These are phyloP conservation scores for Hypoxylon lienhwacheense DNA, from an alignment of 495 filamentous ascomycete species.

Conservation along the genomic window DNA sequence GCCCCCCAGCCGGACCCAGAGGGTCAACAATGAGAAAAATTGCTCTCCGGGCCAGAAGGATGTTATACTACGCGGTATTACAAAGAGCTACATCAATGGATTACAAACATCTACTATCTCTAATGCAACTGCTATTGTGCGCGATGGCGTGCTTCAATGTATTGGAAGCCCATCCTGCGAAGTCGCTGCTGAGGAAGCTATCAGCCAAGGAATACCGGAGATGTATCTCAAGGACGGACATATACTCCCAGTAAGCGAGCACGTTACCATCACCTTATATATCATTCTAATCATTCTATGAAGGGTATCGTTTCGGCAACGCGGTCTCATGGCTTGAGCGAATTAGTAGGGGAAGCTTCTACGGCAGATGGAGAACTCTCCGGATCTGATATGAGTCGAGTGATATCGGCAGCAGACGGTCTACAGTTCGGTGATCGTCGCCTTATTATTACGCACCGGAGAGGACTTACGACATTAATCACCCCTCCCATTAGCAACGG, in stretches of 20 bases:
- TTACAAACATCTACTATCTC: slow-evolving; percentile 9
- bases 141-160: slow-evolving; percentile 47
- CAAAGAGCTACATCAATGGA: slow-evolving; percentile 17
- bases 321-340: slow-evolving; percentile 46
- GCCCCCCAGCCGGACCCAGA: background rate
- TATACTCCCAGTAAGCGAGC: slow-evolving; percentile 40
- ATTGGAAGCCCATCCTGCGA: slow-evolving; percentile 32
- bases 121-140: slow-evolving; percentile 42
- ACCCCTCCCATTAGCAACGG: slow-evolving; percentile 48
- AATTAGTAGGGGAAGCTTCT: slow-evolving; percentile 45
- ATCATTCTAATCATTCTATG: background rate
- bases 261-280: background rate
- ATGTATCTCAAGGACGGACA: slow-evolving; percentile 49
- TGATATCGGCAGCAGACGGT: slow-evolving; percentile 45
- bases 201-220: slow-evolving; percentile 10
- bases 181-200: slow-evolving; percentile 3
- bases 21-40: no score
- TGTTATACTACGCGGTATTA: slow-evolving; percentile 12
- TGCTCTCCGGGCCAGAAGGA: slow-evolving; percentile 20
- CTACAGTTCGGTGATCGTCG: slow-evolving; percentile 50
- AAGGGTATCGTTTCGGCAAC: slow-evolving; percentile 49
- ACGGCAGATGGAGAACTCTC: slow-evolving; percentile 46
- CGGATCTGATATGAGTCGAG: slow-evolving; percentile 38
- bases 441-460: slow-evolving; percentile 46
- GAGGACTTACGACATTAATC: slow-evolving; percentile 55